A percentile compares a stretch with the other conserved stretches of the same genome.
phyloP scores from a whole-genome alignment of 2,329 filamentous ascomycete genomes.

The Fusarium redolens region DNA sequence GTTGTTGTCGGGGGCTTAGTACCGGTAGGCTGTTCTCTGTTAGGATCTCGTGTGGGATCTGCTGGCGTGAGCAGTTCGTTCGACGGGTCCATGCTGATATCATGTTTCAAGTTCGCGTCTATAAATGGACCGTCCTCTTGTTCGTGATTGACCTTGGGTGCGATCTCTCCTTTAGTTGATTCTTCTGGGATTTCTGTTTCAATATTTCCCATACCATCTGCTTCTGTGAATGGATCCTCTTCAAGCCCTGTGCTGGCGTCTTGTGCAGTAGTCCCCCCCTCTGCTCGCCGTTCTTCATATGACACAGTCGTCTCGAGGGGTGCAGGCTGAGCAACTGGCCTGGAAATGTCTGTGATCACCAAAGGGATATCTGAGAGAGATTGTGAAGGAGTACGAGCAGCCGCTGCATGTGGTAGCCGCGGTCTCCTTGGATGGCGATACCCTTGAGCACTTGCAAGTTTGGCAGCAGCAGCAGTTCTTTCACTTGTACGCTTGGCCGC shows the following conservation, averaged over 20 bases:
- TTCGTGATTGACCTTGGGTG: not conserved
- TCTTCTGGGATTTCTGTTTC: not conserved
- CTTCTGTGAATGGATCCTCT: conserved; percentile 8
- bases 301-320: not conserved
- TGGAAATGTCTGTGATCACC: not conserved
- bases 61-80: not conserved
- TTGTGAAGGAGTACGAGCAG: not conserved
- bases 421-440: conserved; percentile 63
- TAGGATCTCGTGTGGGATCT: not conserved
- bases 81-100: not conserved
- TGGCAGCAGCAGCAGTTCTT: conserved; percentile 68
- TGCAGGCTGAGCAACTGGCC: conserved; percentile 1
- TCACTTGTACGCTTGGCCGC: conserved; percentile 72
- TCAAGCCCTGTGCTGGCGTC: not conserved
- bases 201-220: not conserved
- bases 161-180: not conserved
- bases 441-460: conserved; percentile 63
- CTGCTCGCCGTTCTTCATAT: not conserved
- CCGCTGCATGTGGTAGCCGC: conserved; percentile 48
- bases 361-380: conserved; percentile 4
- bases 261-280: not conserved
- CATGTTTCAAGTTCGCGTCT: not conserved
- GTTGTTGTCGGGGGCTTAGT: conserved; percentile 26
- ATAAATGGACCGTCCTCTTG: not conserved
- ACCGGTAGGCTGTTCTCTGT: conserved; percentile 6